phyloP scores from a whole-genome alignment of 768 basidiomycete genomes.

The Hygrophorus russula region DNA sequence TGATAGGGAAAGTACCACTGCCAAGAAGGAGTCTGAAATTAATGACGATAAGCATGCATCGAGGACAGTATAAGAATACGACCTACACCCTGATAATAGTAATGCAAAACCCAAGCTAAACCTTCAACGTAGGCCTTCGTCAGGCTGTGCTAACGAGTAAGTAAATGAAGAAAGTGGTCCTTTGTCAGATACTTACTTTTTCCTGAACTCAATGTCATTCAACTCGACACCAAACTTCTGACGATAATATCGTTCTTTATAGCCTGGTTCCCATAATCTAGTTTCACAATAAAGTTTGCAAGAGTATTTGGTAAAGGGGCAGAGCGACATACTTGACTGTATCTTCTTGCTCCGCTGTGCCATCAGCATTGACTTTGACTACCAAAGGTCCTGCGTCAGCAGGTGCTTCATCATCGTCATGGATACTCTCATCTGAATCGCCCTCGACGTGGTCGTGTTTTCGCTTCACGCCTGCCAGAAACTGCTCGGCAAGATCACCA shows the following conservation, averaged over 20 bases:
- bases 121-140: slow-evolving; percentile 87
- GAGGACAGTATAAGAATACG: not conserved
- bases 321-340: slow-evolving; percentile 64
- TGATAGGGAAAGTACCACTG: slow-evolving; percentile 99
- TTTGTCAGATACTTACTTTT: slow-evolving; percentile 39
- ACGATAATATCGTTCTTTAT: slow-evolving; percentile 88
- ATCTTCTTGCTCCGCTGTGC: slow-evolving; percentile 91
- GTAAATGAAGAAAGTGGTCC: not conserved
- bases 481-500: slow-evolving; percentile 11
- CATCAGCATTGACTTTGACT: slow-evolving; percentile 79
- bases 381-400: slow-evolving; percentile 31
- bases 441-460: slow-evolving; percentile 36
- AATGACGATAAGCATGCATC: slow-evolving; percentile 5
- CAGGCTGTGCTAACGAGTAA: slow-evolving; percentile 34
- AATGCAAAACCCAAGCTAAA: slow-evolving; percentile 89
- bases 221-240: slow-evolving; percentile 81
- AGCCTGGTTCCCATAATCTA: slow-evolving; percentile 94
- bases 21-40: slow-evolving; percentile 77
- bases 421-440: slow-evolving; percentile 27
- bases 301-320: not conserved
- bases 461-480: slow-evolving; percentile 28
- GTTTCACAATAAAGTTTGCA: slow-evolving; percentile 6
- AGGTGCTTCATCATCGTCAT: slow-evolving; percentile 41
- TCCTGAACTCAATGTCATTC: slow-evolving; percentile 61
- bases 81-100: slow-evolving; percentile 96